phyloP scores from a whole-genome alignment of 2,329 filamentous ascomycete species.

The Colletotrichum sp. region DNA sequence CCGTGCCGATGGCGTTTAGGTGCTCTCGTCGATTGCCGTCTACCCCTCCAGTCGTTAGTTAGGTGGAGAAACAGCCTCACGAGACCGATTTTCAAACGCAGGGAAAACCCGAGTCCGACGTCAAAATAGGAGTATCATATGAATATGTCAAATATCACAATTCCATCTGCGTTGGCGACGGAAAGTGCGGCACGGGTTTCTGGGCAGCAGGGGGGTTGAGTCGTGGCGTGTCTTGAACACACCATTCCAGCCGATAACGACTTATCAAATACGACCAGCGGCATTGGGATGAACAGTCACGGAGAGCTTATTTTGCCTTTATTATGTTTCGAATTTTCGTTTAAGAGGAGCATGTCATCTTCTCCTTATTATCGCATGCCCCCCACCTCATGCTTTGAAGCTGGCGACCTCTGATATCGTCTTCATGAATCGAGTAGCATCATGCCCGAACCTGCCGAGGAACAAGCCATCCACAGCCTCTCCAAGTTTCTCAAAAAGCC shows the following conservation, averaged over 20 bases:
- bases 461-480: conserved; percentile 81
- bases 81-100: not conserved
- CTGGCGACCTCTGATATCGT: conserved; percentile 73
- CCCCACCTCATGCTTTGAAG: not conserved
- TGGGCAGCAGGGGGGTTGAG: not conserved
- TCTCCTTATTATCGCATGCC: not conserved
- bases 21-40: too few relatives aligned
- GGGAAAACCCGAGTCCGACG: not conserved
- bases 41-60: too few relatives aligned
- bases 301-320: not conserved
- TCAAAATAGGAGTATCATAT: not conserved
- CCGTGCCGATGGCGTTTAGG: too few relatives aligned
- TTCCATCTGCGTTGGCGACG: not conserved
- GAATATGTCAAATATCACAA: not conserved
- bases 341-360: not conserved
- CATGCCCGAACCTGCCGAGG: conserved; percentile 81
- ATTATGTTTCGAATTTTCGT: not conserved
- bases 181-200: not conserved
- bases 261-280: not conserved
- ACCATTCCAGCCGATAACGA: not conserved
- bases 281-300: not conserved
- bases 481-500: conserved; percentile 71
- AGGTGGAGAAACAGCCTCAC: not conserved
- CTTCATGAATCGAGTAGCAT: conserved; percentile 72
- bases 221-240: not conserved